Evolutionary conservation across 2,329 filamentous ascomycete genomes (phyloP), one percentile per base, ranked within the genome.

Genomic region (Colletotrichum abscissum): DNA sequence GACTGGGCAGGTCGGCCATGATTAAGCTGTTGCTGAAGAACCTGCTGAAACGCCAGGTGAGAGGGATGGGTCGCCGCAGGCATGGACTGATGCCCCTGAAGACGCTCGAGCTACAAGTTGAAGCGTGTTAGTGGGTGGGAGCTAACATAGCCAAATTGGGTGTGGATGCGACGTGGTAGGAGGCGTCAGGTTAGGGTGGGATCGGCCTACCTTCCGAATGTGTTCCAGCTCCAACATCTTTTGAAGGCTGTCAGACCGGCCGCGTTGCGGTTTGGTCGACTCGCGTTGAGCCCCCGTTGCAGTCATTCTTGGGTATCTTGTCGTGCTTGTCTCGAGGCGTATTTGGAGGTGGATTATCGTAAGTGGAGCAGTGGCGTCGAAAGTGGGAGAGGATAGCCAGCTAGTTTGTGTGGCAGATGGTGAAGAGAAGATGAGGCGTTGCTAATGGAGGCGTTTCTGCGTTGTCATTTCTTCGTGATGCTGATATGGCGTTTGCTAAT

Each of bases 161-260:
- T 49, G 52, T 55, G 28, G 66, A 42, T 63, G 58, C 49, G 22
- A 67, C 56, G n/a, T 22, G 49, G 67, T 38, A 24, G 33, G 58
- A 71, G 71, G 67, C 62, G 56, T 58, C 26, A 65, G 56, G 22
- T 38, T 66, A 66, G 58, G 67, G 55, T 69, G 22, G 64, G 60
- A 65, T 67, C 35, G 59, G 38, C 74, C 83, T 83, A 91, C 90
- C 87, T 89, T 90, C 80, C 84, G 86, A 78, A 84, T 85, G 78
- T 87, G 89, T 78, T 91, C 90, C 64, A 91, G 81, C 76, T 91
- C 88, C 62, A 91, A 83, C 89, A 91, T 91, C 72, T 84, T 85
- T 79, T 90, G 85, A 75, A 91, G 86, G 79, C 86, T 89, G 62
- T 71, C 67, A 70, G 71, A 70, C 56, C 67, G 70, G 22, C 42